Evolutionary conservation across 2,329 filamentous ascomycete genomes (phyloP), one percentile per base, ranked within the genome.

Genomic region (Fusarium compactum): DNA sequence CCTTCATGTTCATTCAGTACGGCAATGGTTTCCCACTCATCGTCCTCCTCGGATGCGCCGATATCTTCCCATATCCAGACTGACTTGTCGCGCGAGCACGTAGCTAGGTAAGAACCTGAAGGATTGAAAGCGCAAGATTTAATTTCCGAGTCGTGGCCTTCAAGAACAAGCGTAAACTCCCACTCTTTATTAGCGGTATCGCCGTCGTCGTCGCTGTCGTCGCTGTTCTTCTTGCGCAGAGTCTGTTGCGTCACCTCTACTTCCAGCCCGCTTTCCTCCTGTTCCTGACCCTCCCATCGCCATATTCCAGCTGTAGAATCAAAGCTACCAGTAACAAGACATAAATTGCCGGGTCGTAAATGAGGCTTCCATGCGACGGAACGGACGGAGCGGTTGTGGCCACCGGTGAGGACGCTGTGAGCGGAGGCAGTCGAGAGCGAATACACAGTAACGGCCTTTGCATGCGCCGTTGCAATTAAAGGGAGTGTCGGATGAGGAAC

Each of bases 1-100:
- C 93, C 95, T 48, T 95, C 92, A 79, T 99, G 96, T 81, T 98
- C 96, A 80, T 93, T 94, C 76, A 98, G 86, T 56, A 98, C 95
- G 0, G 95, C 96, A 18, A 98, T 90, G 3, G 96, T 98, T 85
- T 99, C 96, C 84, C 95, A 98, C 78, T 98, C 96, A 79, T 97
- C 95, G 58, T 97, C 95, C 18, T 91, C 92, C 72, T 92, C 91
- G 58, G 83, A 82, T 11, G 82, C 82, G 41, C 88, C 88, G 57
- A 98, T 88, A 79, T 98, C 96, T 81, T 99, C 96, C 96, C 96
- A 99, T 74, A 99, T 93, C 96, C 96, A 99, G 20, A 98, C 93
- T 18, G 89, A 92, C 83, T 98, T 98, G 79, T 99, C 96, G 51
- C 96, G 88, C 56, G 90, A 92, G 80, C 95, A 98, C 0, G 95